Percentiles rank a stretch among this genome's conserved stretches.
Evolutionary conservation across 2,329 filamentous ascomycete species (phyloP).

Genomic region (Xylariaceae sp.): DNA sequence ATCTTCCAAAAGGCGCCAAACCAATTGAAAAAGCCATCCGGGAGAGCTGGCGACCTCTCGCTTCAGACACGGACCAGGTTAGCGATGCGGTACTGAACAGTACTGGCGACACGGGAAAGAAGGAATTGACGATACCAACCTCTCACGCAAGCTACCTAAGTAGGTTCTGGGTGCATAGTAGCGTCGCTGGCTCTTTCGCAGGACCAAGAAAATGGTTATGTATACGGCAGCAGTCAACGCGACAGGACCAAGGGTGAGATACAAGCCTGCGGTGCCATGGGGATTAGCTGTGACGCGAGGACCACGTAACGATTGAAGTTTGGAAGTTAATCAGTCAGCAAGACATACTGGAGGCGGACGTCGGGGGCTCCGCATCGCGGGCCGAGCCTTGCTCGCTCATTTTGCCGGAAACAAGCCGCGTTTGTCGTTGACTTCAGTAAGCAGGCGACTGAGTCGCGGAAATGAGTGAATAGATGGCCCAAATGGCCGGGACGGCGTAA

Average conservation of each 20-base stretch:
- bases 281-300: conserved; percentile 11
- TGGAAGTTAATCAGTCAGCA: neutral
- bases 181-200: conserved; percentile 41
- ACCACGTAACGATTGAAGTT: neutral
- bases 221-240: conserved; percentile 36
- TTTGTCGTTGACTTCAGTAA: conserved; percentile 6
- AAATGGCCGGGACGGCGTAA: neutral
- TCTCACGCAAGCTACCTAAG: conserved; percentile 41
- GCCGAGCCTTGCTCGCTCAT: conserved; percentile 23
- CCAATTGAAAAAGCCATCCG: conserved; percentile 62
- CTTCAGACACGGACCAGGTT: conserved; percentile 29
- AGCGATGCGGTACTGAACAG: neutral
- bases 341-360: conserved; percentile 25
- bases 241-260: conserved; percentile 40
- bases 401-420: conserved; percentile 1
- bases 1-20: conserved; percentile 59
- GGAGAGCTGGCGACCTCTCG: conserved; percentile 54
- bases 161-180: conserved; percentile 49
- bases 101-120: neutral
- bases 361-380: conserved; percentile 8
- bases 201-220: conserved; percentile 40
- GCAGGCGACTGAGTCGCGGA: neutral
- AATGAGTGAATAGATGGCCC: neutral
- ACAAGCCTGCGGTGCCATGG: conserved; percentile 31
- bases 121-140: conserved; percentile 24